Evolutionary conservation across 1,284 basidiomycete species (phyloP).

Genomic region (Trametes versicolor): DNA sequence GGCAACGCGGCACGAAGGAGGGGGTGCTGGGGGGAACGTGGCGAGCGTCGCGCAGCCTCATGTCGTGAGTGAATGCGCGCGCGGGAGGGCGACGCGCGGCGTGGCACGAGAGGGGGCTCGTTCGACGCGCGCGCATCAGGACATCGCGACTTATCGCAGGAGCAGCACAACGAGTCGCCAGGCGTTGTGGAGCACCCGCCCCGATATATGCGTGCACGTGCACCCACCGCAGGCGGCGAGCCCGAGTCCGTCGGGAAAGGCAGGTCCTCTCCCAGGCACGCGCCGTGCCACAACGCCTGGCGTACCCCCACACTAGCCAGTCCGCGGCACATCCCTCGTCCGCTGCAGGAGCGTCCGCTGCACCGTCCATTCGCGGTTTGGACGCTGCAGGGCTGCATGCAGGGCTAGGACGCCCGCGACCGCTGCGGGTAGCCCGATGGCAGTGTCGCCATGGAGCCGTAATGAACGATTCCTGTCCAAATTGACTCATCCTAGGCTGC

Average conservation of each 20-base stretch:
- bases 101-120: conserved; percentile 31
- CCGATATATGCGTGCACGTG: neutral
- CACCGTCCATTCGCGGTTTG: conserved; percentile 6
- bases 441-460: conserved; percentile 11
- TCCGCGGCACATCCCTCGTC: neutral
- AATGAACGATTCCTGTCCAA: neutral
- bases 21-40: conserved; percentile 16
- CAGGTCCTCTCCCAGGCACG: conserved; percentile 22
- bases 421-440: conserved; percentile 9
- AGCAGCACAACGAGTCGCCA: conserved; percentile 15
- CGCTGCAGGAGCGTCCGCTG: conserved; percentile 6
- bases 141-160: conserved; percentile 7
- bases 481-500: conserved; percentile 6
- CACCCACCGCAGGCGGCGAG: neutral
- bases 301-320: neutral
- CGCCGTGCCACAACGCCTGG: conserved; percentile 1
- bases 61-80: conserved; percentile 24
- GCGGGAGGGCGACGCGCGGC: conserved; percentile 26
- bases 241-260: conserved; percentile 27
- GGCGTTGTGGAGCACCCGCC: conserved; percentile 26
- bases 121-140: conserved; percentile 8
- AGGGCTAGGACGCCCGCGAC: neutral
- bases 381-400: conserved; percentile 5
- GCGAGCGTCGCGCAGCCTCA: conserved; percentile 29
- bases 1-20: conserved; percentile 9